These are phyloP conservation scores for Serendipita sp. DNA, from an alignment of 768 basidiomycete species.

Conservation along the genomic window DNA sequence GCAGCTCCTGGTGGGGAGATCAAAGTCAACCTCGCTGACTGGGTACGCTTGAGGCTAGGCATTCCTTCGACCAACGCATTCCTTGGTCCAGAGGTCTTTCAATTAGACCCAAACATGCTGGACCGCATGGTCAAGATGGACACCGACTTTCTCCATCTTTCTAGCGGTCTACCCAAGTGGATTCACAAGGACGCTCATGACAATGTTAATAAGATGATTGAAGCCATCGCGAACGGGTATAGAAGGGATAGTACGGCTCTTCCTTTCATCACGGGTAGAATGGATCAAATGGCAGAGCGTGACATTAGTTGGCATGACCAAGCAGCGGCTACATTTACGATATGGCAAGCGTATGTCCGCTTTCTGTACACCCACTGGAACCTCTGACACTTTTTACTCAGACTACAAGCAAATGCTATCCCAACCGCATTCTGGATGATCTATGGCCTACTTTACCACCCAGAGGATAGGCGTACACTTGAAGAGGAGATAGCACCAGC, in stretches of 20 bases:
- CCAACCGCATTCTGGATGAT: neutral
- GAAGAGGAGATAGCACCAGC: neutral
- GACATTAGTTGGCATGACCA: neutral
- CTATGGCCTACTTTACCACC: neutral
- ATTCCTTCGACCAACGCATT: conserved; percentile 1
- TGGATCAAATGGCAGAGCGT: neutral
- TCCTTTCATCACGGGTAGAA: neutral
- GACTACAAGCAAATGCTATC: neutral
- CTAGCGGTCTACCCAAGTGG: neutral
- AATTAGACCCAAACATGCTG: neutral
- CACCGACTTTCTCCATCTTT: neutral
- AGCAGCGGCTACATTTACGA: neutral
- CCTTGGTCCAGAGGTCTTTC: neutral
- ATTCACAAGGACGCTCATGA: neutral
- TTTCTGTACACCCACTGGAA: neutral
- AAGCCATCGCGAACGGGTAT: neutral
- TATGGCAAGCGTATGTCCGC: neutral
- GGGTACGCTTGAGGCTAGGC: neutral
- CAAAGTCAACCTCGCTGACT: neutral
- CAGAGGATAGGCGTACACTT: neutral
- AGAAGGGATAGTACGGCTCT: neutral
- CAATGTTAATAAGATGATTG: neutral
- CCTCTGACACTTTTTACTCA: neutral
- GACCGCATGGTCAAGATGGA: neutral
- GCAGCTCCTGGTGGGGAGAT: neutral